Evolutionary conservation across 345 rosid species (phyloP).

Genomic region (Stellera chamaejasme): DNA sequence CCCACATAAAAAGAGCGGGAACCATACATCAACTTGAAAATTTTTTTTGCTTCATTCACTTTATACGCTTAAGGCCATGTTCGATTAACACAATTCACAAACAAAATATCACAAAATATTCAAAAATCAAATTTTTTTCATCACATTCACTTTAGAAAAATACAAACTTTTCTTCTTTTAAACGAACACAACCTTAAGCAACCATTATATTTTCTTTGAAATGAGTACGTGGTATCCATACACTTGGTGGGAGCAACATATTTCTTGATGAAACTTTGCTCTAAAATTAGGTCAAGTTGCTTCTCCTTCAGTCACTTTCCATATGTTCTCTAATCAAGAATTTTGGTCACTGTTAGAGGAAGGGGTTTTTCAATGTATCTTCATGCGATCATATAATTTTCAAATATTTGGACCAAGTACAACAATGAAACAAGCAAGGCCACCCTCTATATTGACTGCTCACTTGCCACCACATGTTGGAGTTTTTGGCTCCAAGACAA

Average conservation of each 20-base stretch:
- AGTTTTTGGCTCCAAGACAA: slow-evolving; percentile 1
- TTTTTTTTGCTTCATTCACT: too few species aligned
- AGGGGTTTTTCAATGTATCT: slow-evolving; percentile 17
- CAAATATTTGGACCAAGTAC: too few species aligned
- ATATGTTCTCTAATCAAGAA: slow-evolving; percentile 5
- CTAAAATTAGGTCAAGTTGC: slow-evolving; percentile 14
- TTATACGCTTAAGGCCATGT: too few species aligned
- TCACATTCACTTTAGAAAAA: slow-evolving; percentile 1
- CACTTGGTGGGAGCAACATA: slow-evolving; percentile 6
- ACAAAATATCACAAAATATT: not conserved
- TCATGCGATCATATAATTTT: too few species aligned
- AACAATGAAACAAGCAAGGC: not conserved
- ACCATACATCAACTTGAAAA: too few species aligned
- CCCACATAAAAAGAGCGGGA: too few species aligned
- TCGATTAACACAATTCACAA: too few species aligned
- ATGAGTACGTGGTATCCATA: not conserved
- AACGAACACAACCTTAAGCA: not conserved
- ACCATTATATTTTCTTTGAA: slow-evolving; percentile 9
- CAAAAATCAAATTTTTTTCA: not conserved
- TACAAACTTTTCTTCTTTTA: not conserved
- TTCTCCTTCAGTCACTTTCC: slow-evolving; percentile 6
- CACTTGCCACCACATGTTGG: slow-evolving; percentile 7
- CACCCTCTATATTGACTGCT: not conserved
- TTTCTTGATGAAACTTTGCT: slow-evolving; percentile 1
- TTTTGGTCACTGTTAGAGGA: slow-evolving; percentile 17